phyloP scores from a whole-genome alignment of 805 yeast species.

The Schwanniomyces occidentalis region DNA sequence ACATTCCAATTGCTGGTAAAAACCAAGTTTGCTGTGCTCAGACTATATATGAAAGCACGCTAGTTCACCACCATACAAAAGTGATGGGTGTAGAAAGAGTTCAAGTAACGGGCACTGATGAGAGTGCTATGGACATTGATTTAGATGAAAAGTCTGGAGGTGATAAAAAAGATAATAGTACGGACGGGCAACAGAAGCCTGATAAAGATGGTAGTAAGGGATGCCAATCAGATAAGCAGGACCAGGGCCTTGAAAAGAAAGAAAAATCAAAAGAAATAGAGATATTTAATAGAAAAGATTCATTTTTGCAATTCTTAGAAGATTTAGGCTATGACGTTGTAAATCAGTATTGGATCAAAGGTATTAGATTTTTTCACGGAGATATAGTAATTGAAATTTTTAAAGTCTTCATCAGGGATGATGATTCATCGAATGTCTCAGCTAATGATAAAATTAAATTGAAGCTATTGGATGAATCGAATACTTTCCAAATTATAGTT shows the following conservation, averaged over 20 bases:
- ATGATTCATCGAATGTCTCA: constrained; percentile 23
- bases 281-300: constrained; percentile 23
- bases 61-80: constrained; percentile 49
- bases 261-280: constrained; percentile 1
- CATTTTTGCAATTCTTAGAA: constrained; percentile 46
- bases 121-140: constrained; percentile 7
- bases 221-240: constrained; percentile 2
- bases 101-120: constrained; percentile 6
- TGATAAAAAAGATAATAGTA: constrained; percentile 1
- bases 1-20: constrained; percentile 77
- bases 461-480: constrained; percentile 51
- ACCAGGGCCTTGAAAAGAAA: too few species aligned
- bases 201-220: constrained; percentile 3
- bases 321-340: constrained; percentile 72
- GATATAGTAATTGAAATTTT: constrained; percentile 61
- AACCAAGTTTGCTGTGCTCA: constrained; percentile 60
- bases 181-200: neutral
- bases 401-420: constrained; percentile 43
- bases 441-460: constrained; percentile 28
- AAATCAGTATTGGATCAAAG: constrained; percentile 60
- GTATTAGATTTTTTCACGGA: constrained; percentile 61
- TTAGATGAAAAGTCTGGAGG: constrained; percentile 2
- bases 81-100: constrained; percentile 14
- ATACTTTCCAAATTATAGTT: constrained; percentile 59
- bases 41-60: constrained; percentile 62